Percentiles rank a stretch among this genome's conserved stretches.
These are phyloP conservation scores for Ophiostoma tasmaniense DNA, from an alignment of 2,329 filamentous ascomycete species.

Conservation along the genomic window DNA sequence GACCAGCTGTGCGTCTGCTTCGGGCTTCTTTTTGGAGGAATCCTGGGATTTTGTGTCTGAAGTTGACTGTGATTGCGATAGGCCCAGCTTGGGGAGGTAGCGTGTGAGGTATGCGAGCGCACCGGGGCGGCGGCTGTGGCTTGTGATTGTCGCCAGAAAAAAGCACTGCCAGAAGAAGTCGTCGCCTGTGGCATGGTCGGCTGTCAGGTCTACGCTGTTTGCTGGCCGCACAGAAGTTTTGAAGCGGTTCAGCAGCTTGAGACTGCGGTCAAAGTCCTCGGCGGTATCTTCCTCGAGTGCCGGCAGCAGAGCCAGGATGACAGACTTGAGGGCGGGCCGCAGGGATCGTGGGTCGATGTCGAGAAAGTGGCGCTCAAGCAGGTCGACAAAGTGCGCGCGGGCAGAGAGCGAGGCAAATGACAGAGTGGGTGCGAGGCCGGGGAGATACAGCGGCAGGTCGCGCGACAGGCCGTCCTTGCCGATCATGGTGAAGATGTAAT, in stretches of 20 bases:
- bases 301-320: constrained; percentile 81
- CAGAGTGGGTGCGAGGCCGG: constrained; percentile 78
- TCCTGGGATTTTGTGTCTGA: constrained; percentile 25
- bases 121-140: constrained; percentile 72
- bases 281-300: constrained; percentile 93
- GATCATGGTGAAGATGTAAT: constrained; percentile 78
- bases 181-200: constrained; percentile 53
- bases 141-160: constrained; percentile 87
- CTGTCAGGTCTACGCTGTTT: constrained; percentile 41
- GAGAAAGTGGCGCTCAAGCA: constrained; percentile 75
- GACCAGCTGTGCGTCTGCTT: constrained; percentile 37
- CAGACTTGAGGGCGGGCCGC: constrained; percentile 79
- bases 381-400: constrained; percentile 71
- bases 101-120: constrained; percentile 79
- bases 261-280: constrained; percentile 87
- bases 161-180: constrained; percentile 98
- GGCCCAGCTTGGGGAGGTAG: constrained; percentile 63
- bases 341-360: constrained; percentile 61
- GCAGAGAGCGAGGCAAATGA: constrained; percentile 93
- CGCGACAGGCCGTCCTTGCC: constrained; percentile 69
- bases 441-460: constrained; percentile 81
- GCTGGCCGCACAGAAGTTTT: constrained; percentile 56
- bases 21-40: constrained; percentile 20
- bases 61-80: constrained; percentile 26
- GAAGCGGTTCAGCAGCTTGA: constrained; percentile 69